Base-by-base conservation (phyloP, 768 basidiomycete genomes). In the Suillus alpinus region DNA sequence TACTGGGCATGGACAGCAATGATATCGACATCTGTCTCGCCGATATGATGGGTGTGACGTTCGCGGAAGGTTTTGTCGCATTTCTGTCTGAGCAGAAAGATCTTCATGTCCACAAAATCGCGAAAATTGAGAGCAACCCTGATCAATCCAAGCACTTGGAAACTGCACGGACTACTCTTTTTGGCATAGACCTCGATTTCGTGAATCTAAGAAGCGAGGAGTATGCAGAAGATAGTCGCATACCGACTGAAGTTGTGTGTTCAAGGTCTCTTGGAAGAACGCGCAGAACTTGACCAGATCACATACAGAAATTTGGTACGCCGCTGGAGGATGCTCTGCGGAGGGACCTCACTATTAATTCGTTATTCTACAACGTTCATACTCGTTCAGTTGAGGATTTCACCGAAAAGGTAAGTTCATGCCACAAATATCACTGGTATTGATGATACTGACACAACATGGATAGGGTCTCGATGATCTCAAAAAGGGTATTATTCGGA, bases 121-220 rank as follows among this genome's bases (percentile, higher is more conserved):
- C 89, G 23, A 93, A 88, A 71, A 92, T 99, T 61, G 92, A 92
- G 60, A 87, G 88, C 62, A 98, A 98, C 70, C 96, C 97, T 0
- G 94, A 95, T 44, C 96, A 98, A 76, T 95, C 93, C 36, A 99
- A 99, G 71, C 97, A 99, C 75, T 82, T 99, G 34, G 96, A 98
- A 76, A 98, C 97, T 1, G 95, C 95, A 2, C 88, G 88, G 44
- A 88, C 94, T 41, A 86, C 84, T 46, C 76, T 98, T 37, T 78
- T 92, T 58, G 94, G 83, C 2, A 76, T 91, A 50, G 92, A 95
- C 60, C 79, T 98, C 51, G 97, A 99, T 73, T 87, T 97, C 63
- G 97, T 98, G 3, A 98, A 98, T 69, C 77, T 98, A 59, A 79
- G 97, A 63, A 92, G 88, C 63, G 97, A 99, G 73, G 92, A 89